Base-by-base conservation (phyloP, 805 yeast species). In the Lipomyces starkeyi region DNA sequence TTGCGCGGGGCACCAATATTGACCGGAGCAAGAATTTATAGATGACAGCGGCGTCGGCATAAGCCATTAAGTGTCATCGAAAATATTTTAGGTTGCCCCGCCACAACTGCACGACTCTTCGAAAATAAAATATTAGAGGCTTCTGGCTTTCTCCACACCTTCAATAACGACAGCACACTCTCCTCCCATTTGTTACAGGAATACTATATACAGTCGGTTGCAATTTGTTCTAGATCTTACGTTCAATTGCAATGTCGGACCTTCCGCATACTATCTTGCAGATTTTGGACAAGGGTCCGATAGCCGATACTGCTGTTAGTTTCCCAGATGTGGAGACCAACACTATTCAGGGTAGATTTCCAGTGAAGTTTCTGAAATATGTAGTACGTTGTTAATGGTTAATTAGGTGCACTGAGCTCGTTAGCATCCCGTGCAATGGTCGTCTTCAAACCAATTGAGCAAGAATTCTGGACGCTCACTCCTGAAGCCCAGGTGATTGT, bases 341-440 rank as follows among this genome's bases (percentile, higher is more conserved):
- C 78, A 82, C 85, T 17, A 83, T 91, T 63, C 90, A 90, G 74
- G 85, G 77, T 74, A 63, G 20, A 22, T 3, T 3, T n/a, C 27
- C 34, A 53, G 7, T 13, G 34, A 1, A 57, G n/a, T 57, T 11
- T n/a, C 11, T 43, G 49, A 43, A 43, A 43, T 6, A 7, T n/a
- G 20, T 43, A 17, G 40, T 43, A 6, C 25, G 2, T 43, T 43
- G 9, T 25, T 43, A 43, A 43, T 55, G 4, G 37, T 5, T 59
- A 7, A 43, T 2, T 40, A 69, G 86, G 97, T n/a, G 94, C 94
- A 35, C 86, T 95, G 75, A 89, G 89, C 76, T 93, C 98, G 27
- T 84, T 95, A 66, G 85, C 88, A 77, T 93, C 97, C 69, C 90
- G 90, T 78, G 84, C 86, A 65, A 93, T 94, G 91, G 85, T 95